Base-by-base conservation (phyloP, 1,284 basidiomycete species). In the Entoloma clypeatum region DNA sequence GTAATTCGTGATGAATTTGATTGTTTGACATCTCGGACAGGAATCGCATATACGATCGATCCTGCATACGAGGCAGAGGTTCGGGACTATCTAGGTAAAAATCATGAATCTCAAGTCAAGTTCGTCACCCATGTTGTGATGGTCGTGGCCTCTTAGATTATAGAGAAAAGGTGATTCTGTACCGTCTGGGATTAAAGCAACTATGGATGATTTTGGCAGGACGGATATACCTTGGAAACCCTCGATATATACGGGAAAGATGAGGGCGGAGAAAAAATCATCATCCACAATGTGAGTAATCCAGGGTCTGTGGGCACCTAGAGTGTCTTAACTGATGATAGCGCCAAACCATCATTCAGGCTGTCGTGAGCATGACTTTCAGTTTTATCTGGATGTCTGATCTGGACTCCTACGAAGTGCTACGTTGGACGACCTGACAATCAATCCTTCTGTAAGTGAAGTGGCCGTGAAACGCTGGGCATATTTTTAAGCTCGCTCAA, bases 1-100 rank as follows among this genome's bases (percentile, higher is more conserved):
- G 19, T 3, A 7, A n/a, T 22, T 5, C 7, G 10, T n/a, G 5
- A 6, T 24, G 10, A 25, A 10, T 25, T n/a, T 19, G 4, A 19
- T 11, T 1, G 21, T 30, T 26, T 35, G 13, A 32, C 26, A 10
- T 6, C 7, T 27, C 10, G 17, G 4, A 7, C 14, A 87, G 84
- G 86, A 8, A 64, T 92, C 18, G 86, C 84, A 16, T 91, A 87
- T 60, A 89, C 85, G 8, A 91, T 93, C 56, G 86, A 92, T 52
- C 83, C 88, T 0, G 68, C 59, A 21, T 77, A 86, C 51, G 79
- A 77, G 36, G 61, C 71, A 0, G 85, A 90, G 60, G 90, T 92
- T 10, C 72, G 84, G 27, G 82, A 82, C 38, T 90, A 92, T 59
- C 65, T 93, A 56, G 90, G 90, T 86, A 57, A 39, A 63, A 48